A percentile compares a stretch with the other conserved stretches of the same genome.
Evolutionary conservation across 805 yeast species (phyloP).

Genomic region (Dipodascopsis uninucleata): DNA sequence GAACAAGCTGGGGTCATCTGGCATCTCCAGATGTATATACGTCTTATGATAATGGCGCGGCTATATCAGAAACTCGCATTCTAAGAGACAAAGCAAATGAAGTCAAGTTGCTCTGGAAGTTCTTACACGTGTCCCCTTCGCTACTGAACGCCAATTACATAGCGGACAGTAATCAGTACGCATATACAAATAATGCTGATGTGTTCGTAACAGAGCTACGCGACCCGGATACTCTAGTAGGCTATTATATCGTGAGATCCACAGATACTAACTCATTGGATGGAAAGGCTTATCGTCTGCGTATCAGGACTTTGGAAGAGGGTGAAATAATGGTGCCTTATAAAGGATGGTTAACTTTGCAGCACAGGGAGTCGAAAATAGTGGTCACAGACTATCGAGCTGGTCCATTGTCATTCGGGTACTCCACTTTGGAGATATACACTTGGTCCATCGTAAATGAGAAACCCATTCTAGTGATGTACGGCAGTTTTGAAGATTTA

Average conservation of each 20-base stretch:
- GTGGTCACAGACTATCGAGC: conserved; percentile 16
- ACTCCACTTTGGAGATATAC: conserved; percentile 18
- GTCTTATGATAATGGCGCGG: conserved; percentile 20
- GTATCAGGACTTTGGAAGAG: conserved; percentile 1
- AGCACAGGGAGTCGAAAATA: conserved; percentile 14
- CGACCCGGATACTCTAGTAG: conserved; percentile 7
- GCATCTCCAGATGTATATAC: conserved; percentile 17
- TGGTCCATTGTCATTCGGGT: conserved; percentile 6
- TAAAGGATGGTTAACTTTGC: conserved; percentile 7
- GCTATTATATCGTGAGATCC: conserved; percentile 16
- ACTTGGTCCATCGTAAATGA: conserved; percentile 17
- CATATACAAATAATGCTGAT: conserved; percentile 13
- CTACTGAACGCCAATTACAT: conserved; percentile 10
- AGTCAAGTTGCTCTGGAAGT: conserved; percentile 17
- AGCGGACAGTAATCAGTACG: conserved; percentile 7
- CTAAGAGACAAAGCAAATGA: conserved; percentile 18
- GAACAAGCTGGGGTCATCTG: conserved; percentile 23
- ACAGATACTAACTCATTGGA: conserved; percentile 3
- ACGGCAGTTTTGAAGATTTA: conserved; percentile 16
- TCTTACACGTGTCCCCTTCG: conserved; percentile 8
- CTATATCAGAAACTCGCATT: conserved; percentile 13
- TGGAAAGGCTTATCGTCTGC: conserved; percentile 9
- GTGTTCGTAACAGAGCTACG: conserved; percentile 22
- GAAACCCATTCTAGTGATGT: conserved; percentile 16
- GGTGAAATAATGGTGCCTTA: conserved; percentile 8